phyloP scores from a whole-genome alignment of 768 basidiomycete species.

The Agaricus blazei region DNA sequence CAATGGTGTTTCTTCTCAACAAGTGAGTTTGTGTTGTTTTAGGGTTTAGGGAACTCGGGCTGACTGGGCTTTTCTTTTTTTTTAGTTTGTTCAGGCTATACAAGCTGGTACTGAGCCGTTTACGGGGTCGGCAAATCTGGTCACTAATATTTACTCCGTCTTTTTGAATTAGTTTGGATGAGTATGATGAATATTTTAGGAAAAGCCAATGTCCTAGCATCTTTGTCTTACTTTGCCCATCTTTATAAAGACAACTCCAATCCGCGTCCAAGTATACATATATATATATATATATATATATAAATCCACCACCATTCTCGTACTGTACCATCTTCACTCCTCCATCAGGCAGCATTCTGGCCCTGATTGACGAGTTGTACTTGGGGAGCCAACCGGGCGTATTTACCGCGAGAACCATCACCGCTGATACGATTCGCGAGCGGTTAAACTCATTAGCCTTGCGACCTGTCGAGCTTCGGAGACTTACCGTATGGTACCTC shows the following conservation, averaged over 20 bases:
- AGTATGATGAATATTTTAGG: not conserved
- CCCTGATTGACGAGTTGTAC: too few species aligned
- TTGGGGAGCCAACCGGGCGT: too few species aligned
- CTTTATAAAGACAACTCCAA: not conserved
- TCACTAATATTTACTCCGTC: conserved; percentile 24
- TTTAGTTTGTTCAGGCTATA: conserved; percentile 46
- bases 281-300: not conserved
- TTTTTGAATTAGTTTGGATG: not conserved
- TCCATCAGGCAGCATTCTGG: conserved; percentile 25
- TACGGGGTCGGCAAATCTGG: conserved; percentile 41
- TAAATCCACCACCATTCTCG: conserved; percentile 41
- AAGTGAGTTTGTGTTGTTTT: conserved; percentile 23
- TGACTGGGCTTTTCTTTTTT: not conserved
- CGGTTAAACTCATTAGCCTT: too few species aligned
- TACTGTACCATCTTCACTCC: conserved; percentile 48
- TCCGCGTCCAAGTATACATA: not conserved
- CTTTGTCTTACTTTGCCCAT: too few species aligned
- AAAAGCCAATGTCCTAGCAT: too few species aligned
- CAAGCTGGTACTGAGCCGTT: conserved; percentile 55
- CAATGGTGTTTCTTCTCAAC: conserved; percentile 42
- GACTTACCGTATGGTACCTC: too few species aligned
- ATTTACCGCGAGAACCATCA: too few species aligned
- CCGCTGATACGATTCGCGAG: too few species aligned
- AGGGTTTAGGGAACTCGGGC: too few species aligned
- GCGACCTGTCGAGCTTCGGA: too few species aligned